Percentiles rank a stretch among this genome's conserved stretches.
These are phyloP conservation scores for Ganoderma lucidum DNA, from an alignment of 1,284 basidiomycete species.

Conservation along the genomic window DNA sequence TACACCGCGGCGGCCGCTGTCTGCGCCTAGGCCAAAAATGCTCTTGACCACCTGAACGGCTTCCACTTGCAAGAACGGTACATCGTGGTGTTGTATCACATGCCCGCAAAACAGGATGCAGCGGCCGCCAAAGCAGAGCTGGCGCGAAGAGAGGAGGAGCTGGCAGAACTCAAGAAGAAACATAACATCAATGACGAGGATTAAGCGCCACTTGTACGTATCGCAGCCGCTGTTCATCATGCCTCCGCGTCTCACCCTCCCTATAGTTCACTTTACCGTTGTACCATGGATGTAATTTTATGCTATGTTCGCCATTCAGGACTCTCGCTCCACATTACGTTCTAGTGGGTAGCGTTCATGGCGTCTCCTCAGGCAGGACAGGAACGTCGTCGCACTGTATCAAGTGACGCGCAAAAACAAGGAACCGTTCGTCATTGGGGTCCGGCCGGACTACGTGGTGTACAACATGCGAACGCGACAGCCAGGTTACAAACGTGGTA, in stretches of 20 bases:
- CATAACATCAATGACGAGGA: constrained; percentile 80
- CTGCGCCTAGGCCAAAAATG: constrained; percentile 83
- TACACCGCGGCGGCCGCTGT: constrained; percentile 18
- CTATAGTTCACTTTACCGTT: constrained; percentile 10
- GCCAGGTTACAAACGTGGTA: neutral
- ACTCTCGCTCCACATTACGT: neutral
- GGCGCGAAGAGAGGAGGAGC: constrained; percentile 90
- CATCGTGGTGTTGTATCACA: constrained; percentile 97
- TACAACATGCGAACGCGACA: constrained; percentile 7
- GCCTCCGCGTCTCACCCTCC: neutral
- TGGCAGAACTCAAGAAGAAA: constrained; percentile 87
- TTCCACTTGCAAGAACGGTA: constrained; percentile 99
- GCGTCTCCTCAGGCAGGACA: neutral
- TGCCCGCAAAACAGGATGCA: constrained; percentile 94
- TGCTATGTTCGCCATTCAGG: constrained; percentile 14
- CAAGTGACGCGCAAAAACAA: constrained; percentile 4
- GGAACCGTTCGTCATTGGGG: neutral
- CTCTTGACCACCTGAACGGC: constrained; percentile 95
- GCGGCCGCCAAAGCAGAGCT: constrained; percentile 93
- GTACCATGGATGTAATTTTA: constrained; percentile 27
- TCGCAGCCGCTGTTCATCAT: neutral
- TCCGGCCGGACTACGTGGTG: neutral
- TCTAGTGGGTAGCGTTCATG: no score
- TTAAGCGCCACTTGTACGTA: constrained; percentile 43
- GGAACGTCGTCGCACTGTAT: neutral